Base-by-base conservation (phyloP, 2,329 filamentous ascomycete genomes). In the Corinectria fuckeliana region DNA sequence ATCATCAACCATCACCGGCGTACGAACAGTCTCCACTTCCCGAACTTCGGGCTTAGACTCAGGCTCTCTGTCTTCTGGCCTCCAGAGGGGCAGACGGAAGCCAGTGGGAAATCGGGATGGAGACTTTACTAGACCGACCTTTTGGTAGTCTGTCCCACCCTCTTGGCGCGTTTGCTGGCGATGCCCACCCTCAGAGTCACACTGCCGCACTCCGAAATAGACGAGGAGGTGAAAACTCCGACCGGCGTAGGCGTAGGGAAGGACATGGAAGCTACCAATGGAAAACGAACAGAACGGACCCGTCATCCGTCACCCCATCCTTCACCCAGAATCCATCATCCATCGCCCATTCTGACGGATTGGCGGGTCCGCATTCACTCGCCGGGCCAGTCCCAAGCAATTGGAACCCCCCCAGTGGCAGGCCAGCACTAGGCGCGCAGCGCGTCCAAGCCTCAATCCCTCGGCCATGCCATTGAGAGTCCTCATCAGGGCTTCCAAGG, bases 171-270 rank as follows among this genome's bases (percentile, higher is more conserved):
- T 39, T 55, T 51, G 61, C 50, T 66, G 56, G 66, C 57, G 56
- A 30, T 38, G 34, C 42, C 53, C 52, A 57, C 34, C 21, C 52
- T 57, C 41, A 44, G 38, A 59, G 38, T 59, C 56, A 60, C 63
- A 68, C 63, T 68, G 58, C 65, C 63, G 63, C 59, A 60, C 67
- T 68, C 65, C 54, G 56, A 66, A 42, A 54, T 48, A 48, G 30
- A 48, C 36, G 16, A 44, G 25, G 18, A 58, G 42, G 38, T 50
- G 53, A 59, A 59, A 42, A 45, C 26, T 21, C 45, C 56, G 50
- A 50, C 10, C 4, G 42, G 26, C 25, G 42, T 23, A 30, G 45
- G 50, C 14, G n/a, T n/a, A 50, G 38, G 49, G 36, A 34, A 41
- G 42, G 36, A 13, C 44, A 49, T 25, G 50, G 28, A 47, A 50